phyloP scores from a whole-genome alignment of 1,284 basidiomycete species.

The Albatrellus sp. region DNA sequence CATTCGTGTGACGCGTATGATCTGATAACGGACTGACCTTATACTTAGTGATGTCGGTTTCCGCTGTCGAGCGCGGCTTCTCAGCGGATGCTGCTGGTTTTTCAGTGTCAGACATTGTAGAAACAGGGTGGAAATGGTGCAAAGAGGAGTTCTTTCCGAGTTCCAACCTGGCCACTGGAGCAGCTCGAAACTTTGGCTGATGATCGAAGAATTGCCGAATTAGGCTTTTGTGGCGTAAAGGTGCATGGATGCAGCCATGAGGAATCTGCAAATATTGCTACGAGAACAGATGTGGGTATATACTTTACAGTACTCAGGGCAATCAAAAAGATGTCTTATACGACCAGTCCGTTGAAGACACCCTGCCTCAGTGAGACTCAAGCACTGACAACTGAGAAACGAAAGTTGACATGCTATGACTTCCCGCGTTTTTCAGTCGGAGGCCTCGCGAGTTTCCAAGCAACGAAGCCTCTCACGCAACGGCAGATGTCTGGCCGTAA shows the following conservation, averaged over 20 bases:
- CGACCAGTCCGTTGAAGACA: not conserved
- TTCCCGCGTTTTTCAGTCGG: not conserved
- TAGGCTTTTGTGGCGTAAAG: too few species aligned
- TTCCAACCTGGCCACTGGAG: not conserved
- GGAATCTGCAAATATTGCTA: not conserved
- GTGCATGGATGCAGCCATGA: not conserved
- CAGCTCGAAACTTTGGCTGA: too few species aligned
- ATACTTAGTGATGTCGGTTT: constrained; percentile 74
- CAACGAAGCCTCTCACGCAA: constrained; percentile 27
- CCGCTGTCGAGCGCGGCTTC: constrained; percentile 36
- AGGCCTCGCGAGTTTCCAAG: constrained; percentile 16
- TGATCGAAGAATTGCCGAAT: too few species aligned
- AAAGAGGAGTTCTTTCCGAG: not conserved
- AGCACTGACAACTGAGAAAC: too few species aligned
- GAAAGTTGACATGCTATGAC: too few species aligned
- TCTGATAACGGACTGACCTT: constrained; percentile 35
- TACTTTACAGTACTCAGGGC: not conserved
- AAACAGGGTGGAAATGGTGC: constrained; percentile 2
- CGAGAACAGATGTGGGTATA: not conserved
- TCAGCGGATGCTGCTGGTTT: constrained; percentile 22
- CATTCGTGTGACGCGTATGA: not conserved
- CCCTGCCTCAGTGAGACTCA: too few species aligned
- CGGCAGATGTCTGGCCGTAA: constrained; percentile 6
- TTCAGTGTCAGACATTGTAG: constrained; percentile 39
- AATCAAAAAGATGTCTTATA: not conserved